Base-by-base conservation (phyloP, 2,329 filamentous ascomycete genomes). In the Trichoderma arundinaceum region DNA sequence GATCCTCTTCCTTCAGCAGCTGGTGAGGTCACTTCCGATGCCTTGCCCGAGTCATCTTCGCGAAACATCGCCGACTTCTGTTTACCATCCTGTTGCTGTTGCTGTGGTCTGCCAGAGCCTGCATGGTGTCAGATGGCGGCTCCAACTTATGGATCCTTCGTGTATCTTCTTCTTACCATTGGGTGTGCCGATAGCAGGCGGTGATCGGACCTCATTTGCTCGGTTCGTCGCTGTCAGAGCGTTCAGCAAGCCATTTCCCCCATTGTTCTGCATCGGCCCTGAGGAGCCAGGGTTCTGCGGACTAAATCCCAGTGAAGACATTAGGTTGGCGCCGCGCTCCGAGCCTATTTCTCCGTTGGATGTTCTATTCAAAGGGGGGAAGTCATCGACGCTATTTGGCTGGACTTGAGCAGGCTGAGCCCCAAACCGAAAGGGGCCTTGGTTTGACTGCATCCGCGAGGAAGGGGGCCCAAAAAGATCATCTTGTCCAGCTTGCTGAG, bases 161-260 rank as follows among this genome's bases (percentile, higher is more conserved):
- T 28, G 22, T 28, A 28, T 28, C 5, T 13, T 12, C 13, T 38
- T 59, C 46, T 59, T 65, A 51, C 61, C 67, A 61, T 65, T 56
- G 41, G 77, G 74, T 38, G 73, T 71, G 58, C 76, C 74, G 19
- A 77, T 75, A 39, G 79, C 80, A 57, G 81, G 79, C 2, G 84
- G 82, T 41, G 84, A 82, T 64, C 83, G 82, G 54, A 71, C 72
- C 53, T 88, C 83, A 51, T 78, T 77, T 41, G 81, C 75, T 62
- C 86, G 80, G 65, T 77, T 83, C 68, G 84, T 88, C 5, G 85
- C 86, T 49, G 86, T 87, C n/a, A 90, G 76, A 3, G 86, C 87
- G 72, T 87, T 89, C 52, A 90, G 76, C 44, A 90, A 78, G 8
- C 87, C 87, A 71, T 90, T 90, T 12, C 83, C 86, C 64, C 85